phyloP scores from a whole-genome alignment of 73 alveolate genomes.

The Tetrahymena elliotti region DNA sequence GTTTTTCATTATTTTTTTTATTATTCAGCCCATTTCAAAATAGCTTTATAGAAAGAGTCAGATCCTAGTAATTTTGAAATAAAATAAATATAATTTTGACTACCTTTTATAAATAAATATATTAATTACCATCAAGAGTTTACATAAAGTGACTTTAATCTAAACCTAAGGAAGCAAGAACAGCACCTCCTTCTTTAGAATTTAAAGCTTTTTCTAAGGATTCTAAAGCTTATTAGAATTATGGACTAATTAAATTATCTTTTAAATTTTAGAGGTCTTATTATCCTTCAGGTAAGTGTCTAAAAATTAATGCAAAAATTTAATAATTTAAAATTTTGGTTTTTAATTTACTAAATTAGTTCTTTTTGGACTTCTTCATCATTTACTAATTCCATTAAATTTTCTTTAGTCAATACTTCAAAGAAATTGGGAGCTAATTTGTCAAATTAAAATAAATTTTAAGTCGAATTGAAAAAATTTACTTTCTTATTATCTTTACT shows the following conservation, averaged over 20 bases:
- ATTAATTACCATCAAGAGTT: background rate
- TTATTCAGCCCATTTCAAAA: background rate
- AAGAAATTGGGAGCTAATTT: background rate
- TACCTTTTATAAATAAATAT: background rate
- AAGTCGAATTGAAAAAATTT: background rate
- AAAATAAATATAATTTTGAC: background rate
- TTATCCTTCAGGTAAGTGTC: background rate
- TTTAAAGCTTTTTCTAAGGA: background rate
- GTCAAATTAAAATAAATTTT: background rate
- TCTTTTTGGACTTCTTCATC: background rate
- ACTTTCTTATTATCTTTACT: background rate
- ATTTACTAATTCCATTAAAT: background rate
- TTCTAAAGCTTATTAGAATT: background rate
- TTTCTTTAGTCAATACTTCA: background rate
- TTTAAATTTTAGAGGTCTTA: background rate
- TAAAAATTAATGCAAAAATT: background rate
- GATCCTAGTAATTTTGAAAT: background rate
- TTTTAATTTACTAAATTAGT: background rate
- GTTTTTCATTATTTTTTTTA: background rate
- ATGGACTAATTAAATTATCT: background rate
- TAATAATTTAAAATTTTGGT: background rate
- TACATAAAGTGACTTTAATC: background rate
- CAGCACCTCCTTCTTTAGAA: background rate
- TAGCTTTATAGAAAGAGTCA: background rate
- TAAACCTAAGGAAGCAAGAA: background rate